phyloP scores from a whole-genome alignment of 2,329 filamentous ascomycete genomes.

The Daldinia sp. region DNA sequence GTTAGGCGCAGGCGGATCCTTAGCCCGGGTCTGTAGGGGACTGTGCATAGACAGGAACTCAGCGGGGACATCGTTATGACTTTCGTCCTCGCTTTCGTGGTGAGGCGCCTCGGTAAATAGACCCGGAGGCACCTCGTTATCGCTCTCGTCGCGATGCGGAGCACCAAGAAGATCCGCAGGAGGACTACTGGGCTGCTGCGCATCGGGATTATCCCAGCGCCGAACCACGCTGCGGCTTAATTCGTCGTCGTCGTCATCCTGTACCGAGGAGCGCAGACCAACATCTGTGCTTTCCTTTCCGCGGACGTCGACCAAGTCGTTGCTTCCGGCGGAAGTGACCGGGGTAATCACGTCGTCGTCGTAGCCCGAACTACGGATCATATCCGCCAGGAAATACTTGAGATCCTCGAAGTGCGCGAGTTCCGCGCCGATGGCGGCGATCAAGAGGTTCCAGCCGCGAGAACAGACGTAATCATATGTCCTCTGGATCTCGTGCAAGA shows the following conservation, averaged over 20 bases:
- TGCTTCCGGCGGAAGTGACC: background rate
- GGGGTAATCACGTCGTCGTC: constrained; percentile 34
- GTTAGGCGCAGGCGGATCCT: background rate
- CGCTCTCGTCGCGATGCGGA: constrained; percentile 31
- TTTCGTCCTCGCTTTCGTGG: constrained; percentile 32
- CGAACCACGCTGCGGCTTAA: constrained; percentile 47
- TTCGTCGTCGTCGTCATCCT: constrained; percentile 40
- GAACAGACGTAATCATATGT: constrained; percentile 64
- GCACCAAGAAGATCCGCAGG: constrained; percentile 52
- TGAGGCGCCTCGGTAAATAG: constrained; percentile 33
- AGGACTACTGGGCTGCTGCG: constrained; percentile 50
- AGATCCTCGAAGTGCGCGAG: constrained; percentile 72
- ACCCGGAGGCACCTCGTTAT: constrained; percentile 37
- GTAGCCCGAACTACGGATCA: constrained; percentile 47
- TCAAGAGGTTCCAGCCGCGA: constrained; percentile 76
- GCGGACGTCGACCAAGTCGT: constrained; percentile 32
- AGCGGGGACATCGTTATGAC: constrained; percentile 57
- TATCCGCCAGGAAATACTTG: constrained; percentile 59
- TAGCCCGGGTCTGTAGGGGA: constrained; percentile 13
- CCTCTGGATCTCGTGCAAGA: constrained; percentile 61
- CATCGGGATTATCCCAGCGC: constrained; percentile 43
- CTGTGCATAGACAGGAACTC: constrained; percentile 61
- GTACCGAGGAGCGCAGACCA: constrained; percentile 11
- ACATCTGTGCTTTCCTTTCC: constrained; percentile 7
- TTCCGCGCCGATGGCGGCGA: constrained; percentile 79